Conservation (phyloP, 2,329 filamentous ascomycete genomes). For the Zasmidium angulare region DNA sequence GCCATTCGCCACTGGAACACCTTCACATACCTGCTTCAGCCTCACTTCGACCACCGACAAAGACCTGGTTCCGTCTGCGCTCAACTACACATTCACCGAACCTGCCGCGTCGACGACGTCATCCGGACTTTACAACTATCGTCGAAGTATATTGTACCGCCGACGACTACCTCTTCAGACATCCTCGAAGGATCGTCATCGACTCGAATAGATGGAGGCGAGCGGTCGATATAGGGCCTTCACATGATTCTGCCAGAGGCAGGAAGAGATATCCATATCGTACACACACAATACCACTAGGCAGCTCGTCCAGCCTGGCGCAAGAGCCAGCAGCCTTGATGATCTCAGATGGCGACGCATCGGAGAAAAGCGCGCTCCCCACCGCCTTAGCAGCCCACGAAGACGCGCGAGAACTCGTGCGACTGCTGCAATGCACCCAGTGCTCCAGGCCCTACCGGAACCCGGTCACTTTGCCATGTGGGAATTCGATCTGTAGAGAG, state of each 20-base stretch:
- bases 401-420: slow-evolving; percentile 65
- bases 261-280: slow-evolving; percentile 11
- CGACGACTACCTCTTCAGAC: neutral
- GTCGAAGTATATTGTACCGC: neutral
- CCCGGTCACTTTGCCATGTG: slow-evolving; percentile 78
- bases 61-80: neutral
- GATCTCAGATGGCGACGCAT: slow-evolving; percentile 65
- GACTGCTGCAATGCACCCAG: slow-evolving; percentile 72
- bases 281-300: slow-evolving; percentile 13
- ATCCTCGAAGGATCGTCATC: no score
- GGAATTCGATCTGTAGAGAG: slow-evolving; percentile 70
- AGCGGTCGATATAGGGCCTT: slow-evolving; percentile 3
- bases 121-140: neutral
- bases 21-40: neutral
- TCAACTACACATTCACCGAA: neutral
- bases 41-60: neutral
- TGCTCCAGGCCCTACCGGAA: slow-evolving; percentile 68
- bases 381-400: slow-evolving; percentile 46
- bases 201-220: slow-evolving; percentile 18
- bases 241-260: slow-evolving; percentile 17
- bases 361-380: slow-evolving; percentile 51
- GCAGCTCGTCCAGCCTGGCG: slow-evolving; percentile 18
- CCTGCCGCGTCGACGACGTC: neutral
- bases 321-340: slow-evolving; percentile 81
- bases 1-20: neutral